Base-by-base conservation (phyloP, 1,139 yeast genomes). In the Pichia sp. region DNA sequence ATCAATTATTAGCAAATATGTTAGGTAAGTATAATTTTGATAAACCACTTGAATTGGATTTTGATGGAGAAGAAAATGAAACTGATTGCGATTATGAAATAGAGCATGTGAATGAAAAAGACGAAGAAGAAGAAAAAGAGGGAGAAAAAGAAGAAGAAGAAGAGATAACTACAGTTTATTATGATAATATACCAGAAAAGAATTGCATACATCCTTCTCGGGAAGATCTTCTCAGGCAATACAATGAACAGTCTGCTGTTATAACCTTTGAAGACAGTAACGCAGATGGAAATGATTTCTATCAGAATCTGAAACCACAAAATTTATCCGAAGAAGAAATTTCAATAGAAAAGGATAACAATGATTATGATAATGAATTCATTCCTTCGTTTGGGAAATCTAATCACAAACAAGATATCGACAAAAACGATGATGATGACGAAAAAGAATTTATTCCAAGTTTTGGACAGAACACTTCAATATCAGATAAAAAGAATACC, bases 401-500 rank as follows among this genome's bases (percentile, higher is more conserved):
- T 37, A 28, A 37, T 3, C 7, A 7, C 8, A 2, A 8, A n/a
- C 25, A 34, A 34, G 26, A 6, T n/a, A n/a, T n/a, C 6, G 26
- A 46, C 43, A 49, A 31, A 26, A 31, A 26, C 11, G 37, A 61
- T 1, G 43, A 52, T 2, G 68, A 40, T n/a, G 41, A 44, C 10
- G 53, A 47, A 67, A 32, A 63, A 67, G 6, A 57, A 64, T 43
- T 42, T 25, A 48, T 43, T 33, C 48, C 49, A 18, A 37, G 37
- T 8, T 46, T 47, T 31, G 26, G 67, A 66, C 40, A 40, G 3
- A 5, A 43, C 6, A n/a, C 26, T 6, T 73, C 63, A 32, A 73
- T 86, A 0, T 88, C 81, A 56, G 71, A 75, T 0, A 73, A 85
- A 43, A 76, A 92, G 62, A 66, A 78, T 0, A 74, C 65, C 27